These are phyloP conservation scores for Xerocomellus intermedius DNA, from an alignment of 768 basidiomycete species.

Conservation along the genomic window DNA sequence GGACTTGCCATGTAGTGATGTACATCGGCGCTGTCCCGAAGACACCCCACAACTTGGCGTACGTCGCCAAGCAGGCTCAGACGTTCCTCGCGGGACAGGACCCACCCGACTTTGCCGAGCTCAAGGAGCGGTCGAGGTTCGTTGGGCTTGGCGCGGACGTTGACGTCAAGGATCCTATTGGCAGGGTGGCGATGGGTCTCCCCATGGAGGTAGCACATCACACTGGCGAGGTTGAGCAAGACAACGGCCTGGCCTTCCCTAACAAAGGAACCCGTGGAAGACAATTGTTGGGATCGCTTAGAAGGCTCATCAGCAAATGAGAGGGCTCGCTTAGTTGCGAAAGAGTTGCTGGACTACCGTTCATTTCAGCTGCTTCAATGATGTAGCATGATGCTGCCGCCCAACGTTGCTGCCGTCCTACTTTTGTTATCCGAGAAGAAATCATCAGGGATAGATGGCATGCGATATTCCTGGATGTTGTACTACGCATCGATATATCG, in stretches of 20 bases:
- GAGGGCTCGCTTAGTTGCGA: too few species aligned
- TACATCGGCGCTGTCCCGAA: slow-evolving; percentile 74
- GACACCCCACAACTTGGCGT: slow-evolving; percentile 59
- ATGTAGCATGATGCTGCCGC: slow-evolving; percentile 4
- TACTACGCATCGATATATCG: background rate
- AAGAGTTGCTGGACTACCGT: too few species aligned
- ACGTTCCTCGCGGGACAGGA: slow-evolving; percentile 57
- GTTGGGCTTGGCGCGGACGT: slow-evolving; percentile 38
- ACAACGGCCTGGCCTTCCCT: too few species aligned
- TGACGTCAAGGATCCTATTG: slow-evolving; percentile 37
- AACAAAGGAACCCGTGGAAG: too few species aligned
- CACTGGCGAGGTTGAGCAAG: too few species aligned
- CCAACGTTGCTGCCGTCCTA: too few species aligned
- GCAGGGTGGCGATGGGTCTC: slow-evolving; percentile 46
- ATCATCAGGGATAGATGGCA: background rate
- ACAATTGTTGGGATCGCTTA: too few species aligned
- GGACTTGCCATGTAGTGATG: slow-evolving; percentile 49
- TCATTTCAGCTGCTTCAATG: background rate
- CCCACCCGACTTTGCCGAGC: slow-evolving; percentile 70
- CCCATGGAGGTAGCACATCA: slow-evolving; percentile 12
- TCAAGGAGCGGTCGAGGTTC: slow-evolving; percentile 40
- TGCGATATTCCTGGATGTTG: background rate
- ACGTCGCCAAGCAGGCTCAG: slow-evolving; percentile 61
- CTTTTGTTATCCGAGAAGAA: background rate
- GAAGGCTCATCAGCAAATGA: too few species aligned